A percentile compares a stretch with the other conserved stretches of the same genome.
Conservation (phyloP, 2,329 filamentous ascomycete species). For the Hysterium pulicare region DNA sequence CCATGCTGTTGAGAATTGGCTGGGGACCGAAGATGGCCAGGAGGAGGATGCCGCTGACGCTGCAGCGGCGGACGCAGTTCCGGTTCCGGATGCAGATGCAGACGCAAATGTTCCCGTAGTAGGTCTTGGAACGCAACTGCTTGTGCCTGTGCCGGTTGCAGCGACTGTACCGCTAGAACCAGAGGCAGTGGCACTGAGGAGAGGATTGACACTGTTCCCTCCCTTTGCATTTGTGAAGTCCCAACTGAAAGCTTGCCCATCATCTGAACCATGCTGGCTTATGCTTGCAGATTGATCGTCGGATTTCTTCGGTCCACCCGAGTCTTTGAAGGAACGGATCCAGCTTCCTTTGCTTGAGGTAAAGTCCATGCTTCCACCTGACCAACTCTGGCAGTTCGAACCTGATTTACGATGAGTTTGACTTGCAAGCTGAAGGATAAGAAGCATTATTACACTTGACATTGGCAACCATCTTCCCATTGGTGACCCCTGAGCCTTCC, state of each 20-base stretch:
- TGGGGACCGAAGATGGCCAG: neutral
- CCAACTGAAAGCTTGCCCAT: slow-evolving; percentile 42
- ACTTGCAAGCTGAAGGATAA: neutral
- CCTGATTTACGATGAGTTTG: slow-evolving; percentile 27
- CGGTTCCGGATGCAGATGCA: slow-evolving; percentile 9
- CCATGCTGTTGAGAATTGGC: neutral
- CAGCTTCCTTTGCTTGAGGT: slow-evolving; percentile 43
- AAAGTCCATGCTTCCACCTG: slow-evolving; percentile 51
- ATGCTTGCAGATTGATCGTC: slow-evolving; percentile 45
- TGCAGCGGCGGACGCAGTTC: no score
- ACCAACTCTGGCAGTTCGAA: slow-evolving; percentile 53
- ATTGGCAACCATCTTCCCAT: slow-evolving; percentile 55
- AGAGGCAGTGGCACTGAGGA: slow-evolving; percentile 27
- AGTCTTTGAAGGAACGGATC: slow-evolving; percentile 49
- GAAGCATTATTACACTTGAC: slow-evolving; percentile 45
- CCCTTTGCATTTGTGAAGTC: slow-evolving; percentile 50
- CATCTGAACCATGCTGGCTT: slow-evolving; percentile 42
- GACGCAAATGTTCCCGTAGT: slow-evolving; percentile 10
- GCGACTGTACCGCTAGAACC: slow-evolving; percentile 14
- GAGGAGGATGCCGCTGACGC: neutral
- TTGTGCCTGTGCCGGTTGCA: slow-evolving; percentile 9
- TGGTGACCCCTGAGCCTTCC: slow-evolving; percentile 51
- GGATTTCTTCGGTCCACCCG: slow-evolving; percentile 47
- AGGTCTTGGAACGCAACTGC: slow-evolving; percentile 30
- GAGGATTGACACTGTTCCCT: slow-evolving; percentile 45